These are phyloP conservation scores for Fusarium pseudoanthophilum DNA, from an alignment of 2,329 filamentous ascomycete species.

Conservation along the genomic window DNA sequence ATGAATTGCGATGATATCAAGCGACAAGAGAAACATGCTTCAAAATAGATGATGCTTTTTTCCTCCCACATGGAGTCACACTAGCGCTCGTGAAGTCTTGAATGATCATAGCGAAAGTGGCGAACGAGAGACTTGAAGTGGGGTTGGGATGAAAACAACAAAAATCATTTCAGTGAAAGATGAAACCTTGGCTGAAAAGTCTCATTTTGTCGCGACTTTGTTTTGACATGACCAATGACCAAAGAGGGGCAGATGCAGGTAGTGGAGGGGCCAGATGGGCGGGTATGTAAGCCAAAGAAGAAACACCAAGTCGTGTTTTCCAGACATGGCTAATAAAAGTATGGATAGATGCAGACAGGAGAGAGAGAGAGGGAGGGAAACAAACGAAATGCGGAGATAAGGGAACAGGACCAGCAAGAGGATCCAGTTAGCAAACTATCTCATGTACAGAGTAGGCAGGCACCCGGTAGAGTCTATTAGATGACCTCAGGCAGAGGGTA, in stretches of 20 bases:
- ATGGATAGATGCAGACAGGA: not conserved
- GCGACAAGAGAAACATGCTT: constrained; percentile 11
- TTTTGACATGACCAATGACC: not conserved
- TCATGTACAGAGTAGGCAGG: not conserved
- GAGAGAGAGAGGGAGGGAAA: not conserved
- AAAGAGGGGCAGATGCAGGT: constrained; percentile 20
- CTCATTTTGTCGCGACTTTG: constrained; percentile 32
- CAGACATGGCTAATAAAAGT: constrained; percentile 17
- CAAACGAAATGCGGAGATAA: constrained; percentile 2
- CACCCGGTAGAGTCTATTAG: constrained; percentile 6
- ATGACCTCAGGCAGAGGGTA: constrained; percentile 36
- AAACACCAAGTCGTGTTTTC: constrained; percentile 27
- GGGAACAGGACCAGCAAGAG: not conserved
- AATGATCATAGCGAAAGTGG: constrained; percentile 8
- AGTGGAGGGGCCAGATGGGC: constrained; percentile 30
- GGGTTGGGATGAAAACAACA: constrained; percentile 41
- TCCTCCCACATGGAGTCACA: constrained; percentile 18
- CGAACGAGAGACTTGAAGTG: constrained; percentile 34
- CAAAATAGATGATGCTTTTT: constrained; percentile 12
- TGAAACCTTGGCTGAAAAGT: constrained; percentile 27
- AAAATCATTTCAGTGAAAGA: constrained; percentile 19
- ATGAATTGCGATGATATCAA: constrained; percentile 36
- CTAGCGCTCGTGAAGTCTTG: constrained; percentile 3
- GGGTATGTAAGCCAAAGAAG: constrained; percentile 2
- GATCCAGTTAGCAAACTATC: constrained; percentile 1